A percentile compares a stretch with the other conserved stretches of the same genome.
These are phyloP conservation scores for Niveomyces coronatus DNA, from an alignment of 2,329 filamentous ascomycete genomes.

Conservation along the genomic window DNA sequence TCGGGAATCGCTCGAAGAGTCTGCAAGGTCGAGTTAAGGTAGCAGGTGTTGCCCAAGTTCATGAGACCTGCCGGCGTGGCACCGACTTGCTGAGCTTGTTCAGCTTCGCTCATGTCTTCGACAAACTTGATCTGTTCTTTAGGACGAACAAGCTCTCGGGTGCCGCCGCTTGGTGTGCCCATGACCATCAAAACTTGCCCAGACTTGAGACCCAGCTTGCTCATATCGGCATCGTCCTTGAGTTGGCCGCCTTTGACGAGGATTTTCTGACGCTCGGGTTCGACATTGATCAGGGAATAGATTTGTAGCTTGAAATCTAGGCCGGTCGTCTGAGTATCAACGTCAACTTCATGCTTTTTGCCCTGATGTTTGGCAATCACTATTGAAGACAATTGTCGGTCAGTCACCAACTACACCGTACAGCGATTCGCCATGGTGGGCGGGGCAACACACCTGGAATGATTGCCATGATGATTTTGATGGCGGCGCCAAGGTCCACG, in stretches of 20 bases:
- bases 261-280: constrained; percentile 93
- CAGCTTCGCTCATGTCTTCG: constrained; percentile 96
- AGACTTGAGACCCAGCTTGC: constrained; percentile 73
- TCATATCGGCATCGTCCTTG: constrained; percentile 87
- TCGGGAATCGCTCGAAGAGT: constrained; percentile 82
- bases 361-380: constrained; percentile 92
- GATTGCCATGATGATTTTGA: constrained; percentile 43
- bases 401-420: too few relatives aligned
- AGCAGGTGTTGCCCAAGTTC: constrained; percentile 96
- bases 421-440: too few relatives aligned
- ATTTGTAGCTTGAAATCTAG: constrained; percentile 94
- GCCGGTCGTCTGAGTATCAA: constrained; percentile 74
- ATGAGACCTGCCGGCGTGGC: constrained; percentile 80
- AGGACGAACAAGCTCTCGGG: constrained; percentile 54
- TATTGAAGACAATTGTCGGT: constrained; percentile 24
- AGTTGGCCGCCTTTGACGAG: constrained; percentile 88
- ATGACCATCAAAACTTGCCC: constrained; percentile 93
- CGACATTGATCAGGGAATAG: constrained; percentile 89
- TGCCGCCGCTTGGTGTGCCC: constrained; percentile 68
- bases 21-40: constrained; percentile 96
- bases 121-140: constrained; percentile 78
- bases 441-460: constrained; percentile 38
- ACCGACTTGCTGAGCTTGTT: constrained; percentile 71
- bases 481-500: too few relatives aligned
- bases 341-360: constrained; percentile 89